A percentile compares a stretch with the other conserved stretches of the same genome.
These are phyloP conservation scores for Terana coerulea DNA, from an alignment of 768 basidiomycete genomes.

Conservation along the genomic window DNA sequence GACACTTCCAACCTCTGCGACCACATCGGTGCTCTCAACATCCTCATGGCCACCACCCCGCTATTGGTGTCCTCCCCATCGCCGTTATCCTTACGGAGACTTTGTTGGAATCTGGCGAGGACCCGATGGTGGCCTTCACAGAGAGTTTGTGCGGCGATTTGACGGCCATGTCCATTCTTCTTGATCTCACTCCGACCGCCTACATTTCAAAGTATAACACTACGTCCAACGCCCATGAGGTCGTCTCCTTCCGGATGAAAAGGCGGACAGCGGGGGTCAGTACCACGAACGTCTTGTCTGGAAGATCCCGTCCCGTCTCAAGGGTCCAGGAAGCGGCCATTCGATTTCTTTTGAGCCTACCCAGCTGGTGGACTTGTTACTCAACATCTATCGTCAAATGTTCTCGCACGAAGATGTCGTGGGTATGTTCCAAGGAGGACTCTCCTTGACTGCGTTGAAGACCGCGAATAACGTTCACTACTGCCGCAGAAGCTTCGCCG, in stretches of 20 bases:
- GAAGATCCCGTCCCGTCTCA: constrained; percentile 26
- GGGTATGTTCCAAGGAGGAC: constrained; percentile 30
- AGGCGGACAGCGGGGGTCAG: constrained; percentile 23
- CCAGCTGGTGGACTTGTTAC: constrained; percentile 37
- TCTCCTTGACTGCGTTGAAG: constrained; percentile 7
- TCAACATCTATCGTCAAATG: constrained; percentile 39
- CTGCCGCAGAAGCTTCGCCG: constrained; percentile 43
- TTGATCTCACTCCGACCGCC: constrained; percentile 39
- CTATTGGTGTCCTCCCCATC: constrained; percentile 9
- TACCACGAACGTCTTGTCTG: constrained; percentile 37
- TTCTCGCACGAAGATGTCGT: constrained; percentile 24
- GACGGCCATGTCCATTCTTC: constrained; percentile 36
- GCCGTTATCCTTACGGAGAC: constrained; percentile 18
- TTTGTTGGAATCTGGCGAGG: constrained; percentile 27
- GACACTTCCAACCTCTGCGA: constrained; percentile 22
- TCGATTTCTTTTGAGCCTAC: constrained; percentile 24
- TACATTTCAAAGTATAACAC: constrained; percentile 38
- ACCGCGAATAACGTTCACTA: constrained; percentile 34
- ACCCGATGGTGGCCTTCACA: constrained; percentile 29
- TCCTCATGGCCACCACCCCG: constrained; percentile 16
- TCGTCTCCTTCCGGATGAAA: constrained; percentile 15
- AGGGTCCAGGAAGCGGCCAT: constrained; percentile 1
- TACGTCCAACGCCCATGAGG: constrained; percentile 38
- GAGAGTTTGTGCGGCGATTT: constrained; percentile 36
- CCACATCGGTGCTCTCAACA: constrained; percentile 18